Evolutionary conservation across 768 basidiomycete species (phyloP).

Genomic region (Chiua virens): DNA sequence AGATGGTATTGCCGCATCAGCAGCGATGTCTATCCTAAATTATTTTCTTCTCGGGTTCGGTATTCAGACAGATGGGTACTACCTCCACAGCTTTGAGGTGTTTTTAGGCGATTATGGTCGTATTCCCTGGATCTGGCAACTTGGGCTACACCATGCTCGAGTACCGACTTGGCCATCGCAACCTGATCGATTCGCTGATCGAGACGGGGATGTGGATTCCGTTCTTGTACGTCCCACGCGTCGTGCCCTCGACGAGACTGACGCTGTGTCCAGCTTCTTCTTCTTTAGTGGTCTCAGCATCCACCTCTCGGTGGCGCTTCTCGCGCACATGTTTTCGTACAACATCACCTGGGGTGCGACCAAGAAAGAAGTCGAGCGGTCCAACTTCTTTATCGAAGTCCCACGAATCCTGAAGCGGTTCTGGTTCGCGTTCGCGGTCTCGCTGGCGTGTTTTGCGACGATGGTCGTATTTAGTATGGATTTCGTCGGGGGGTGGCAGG

Average conservation of each 20-base stretch:
- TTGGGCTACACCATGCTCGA: slow-evolving; percentile 69
- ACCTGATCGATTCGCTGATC: slow-evolving; percentile 13
- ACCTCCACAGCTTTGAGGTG: slow-evolving; percentile 77
- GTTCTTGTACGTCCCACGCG: slow-evolving; percentile 33
- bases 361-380: slow-evolving; percentile 82
- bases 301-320: slow-evolving; percentile 52
- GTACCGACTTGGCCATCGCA: slow-evolving; percentile 58
- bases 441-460: slow-evolving; percentile 46
- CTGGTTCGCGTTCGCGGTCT: slow-evolving; percentile 61
- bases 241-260: no score
- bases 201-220: slow-evolving; percentile 30
- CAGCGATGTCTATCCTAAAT: slow-evolving; percentile 65
- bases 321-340: slow-evolving; percentile 59
- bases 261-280: slow-evolving; percentile 36
- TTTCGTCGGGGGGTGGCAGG: slow-evolving; percentile 67
- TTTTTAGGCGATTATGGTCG: slow-evolving; percentile 71
- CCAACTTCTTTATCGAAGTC: slow-evolving; percentile 89
- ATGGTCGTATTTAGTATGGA: slow-evolving; percentile 57
- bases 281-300: slow-evolving; percentile 58
- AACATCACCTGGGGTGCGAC: slow-evolving; percentile 62
- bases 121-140: slow-evolving; percentile 74
- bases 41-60: slow-evolving; percentile 72
- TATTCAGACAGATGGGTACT: slow-evolving; percentile 73
- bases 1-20: slow-evolving; percentile 63
- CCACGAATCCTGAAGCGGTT: slow-evolving; percentile 83